Base-by-base conservation (phyloP, 805 yeast genomes). In the Saccharomyces eubayanus region DNA sequence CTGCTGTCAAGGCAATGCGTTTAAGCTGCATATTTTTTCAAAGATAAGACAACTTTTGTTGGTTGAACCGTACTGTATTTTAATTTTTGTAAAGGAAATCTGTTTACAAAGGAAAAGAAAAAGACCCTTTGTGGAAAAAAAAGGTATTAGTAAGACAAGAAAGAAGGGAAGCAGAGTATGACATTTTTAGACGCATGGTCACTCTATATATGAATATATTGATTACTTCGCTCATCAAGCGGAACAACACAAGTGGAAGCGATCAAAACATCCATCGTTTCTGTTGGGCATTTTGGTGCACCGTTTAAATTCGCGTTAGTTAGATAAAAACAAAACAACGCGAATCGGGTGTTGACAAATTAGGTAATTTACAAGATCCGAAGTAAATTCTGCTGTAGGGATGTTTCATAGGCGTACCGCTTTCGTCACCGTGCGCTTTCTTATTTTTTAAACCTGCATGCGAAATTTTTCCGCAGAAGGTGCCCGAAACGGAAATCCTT, bases 1-100 rank as follows among this genome's bases (percentile, higher is more conserved):
- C 70, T 49, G 77, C 65, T 50, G 75, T 53, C 29, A 59, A 47
- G 27, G 61, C 57, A 40, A 57, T 56, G 46, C 59, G 56, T 47
- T 59, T 59, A 54, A 55, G 58, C 57, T 59, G 62, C 63, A 60
- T 60, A 28, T 50, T 46, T 46, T 10, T 36, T 16, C 43, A 12
- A 28, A 46, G 21, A 28, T 2, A 8, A 36, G 12, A 10, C 2
- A 16, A 11, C 6, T 6, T 9, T 36, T 8, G 1, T 9, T 36
- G 11, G 9, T 36, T 16, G 6, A 8, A 21, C 20, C 16, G 11
- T 36, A 6, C 43, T 36, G 20, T 16, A 2, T 36, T 11, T 16
- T 6, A 16, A 16, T 11, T 36, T 16, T 24, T 36, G 41, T 31
- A 31, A 31, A 31, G 5, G n/a, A 31, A 31, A 12, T 2, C 36